Conservation (phyloP, 202 grass and related monocot species). For the Bolboschoenoplectus hybrid region DNA sequence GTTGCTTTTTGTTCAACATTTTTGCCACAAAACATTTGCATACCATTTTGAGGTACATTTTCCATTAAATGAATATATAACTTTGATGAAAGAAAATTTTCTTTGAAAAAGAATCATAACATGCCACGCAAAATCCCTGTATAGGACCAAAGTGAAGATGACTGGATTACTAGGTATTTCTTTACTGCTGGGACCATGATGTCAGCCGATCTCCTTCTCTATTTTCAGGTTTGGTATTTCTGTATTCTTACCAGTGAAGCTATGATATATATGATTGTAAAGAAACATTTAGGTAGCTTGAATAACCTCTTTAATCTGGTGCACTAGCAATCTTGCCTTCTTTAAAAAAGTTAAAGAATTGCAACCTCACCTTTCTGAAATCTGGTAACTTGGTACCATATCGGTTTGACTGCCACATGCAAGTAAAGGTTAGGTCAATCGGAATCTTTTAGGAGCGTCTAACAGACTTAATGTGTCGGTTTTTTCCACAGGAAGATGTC, state of each 20-base stretch:
- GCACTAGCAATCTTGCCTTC: neutral
- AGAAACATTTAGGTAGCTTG: neutral
- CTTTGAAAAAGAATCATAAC: constrained; percentile 6
- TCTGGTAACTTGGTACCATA: neutral
- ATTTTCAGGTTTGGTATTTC: constrained; percentile 71
- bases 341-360: neutral
- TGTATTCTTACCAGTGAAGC: neutral
- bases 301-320: neutral
- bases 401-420: neutral
- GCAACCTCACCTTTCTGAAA: constrained; percentile 12
- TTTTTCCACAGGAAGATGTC: constrained; percentile 70
- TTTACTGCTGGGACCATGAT: constrained; percentile 95
- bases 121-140: constrained; percentile 22
- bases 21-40: constrained; percentile 90
- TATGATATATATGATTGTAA: neutral
- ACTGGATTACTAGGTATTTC: constrained; percentile 98
- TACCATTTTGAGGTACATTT: constrained; percentile 91
- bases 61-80: neutral
- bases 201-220: constrained; percentile 85
- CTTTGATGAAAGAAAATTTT: neutral
- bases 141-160: constrained; percentile 95
- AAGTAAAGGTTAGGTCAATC: neutral
- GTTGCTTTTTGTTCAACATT: constrained; percentile 84
- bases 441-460: neutral
- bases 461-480: neutral